Conservation (phyloP, 1,139 yeast species). For the Nakaseomyces sp. region DNA sequence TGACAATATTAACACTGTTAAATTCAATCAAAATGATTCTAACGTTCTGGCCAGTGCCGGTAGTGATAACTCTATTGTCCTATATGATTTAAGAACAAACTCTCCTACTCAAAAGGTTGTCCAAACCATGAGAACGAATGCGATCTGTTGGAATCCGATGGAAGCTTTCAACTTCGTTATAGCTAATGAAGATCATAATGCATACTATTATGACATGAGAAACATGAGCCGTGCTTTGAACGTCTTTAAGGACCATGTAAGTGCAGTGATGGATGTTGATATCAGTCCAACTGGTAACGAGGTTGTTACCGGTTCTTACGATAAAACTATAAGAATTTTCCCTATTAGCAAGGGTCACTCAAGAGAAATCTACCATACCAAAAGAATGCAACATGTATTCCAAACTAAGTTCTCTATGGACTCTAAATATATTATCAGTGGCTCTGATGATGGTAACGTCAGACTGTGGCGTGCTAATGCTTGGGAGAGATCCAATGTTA, state of each 20-base stretch:
- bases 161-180: constrained; percentile 91
- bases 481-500: constrained; percentile 71
- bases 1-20: constrained; percentile 73
- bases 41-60: constrained; percentile 87
- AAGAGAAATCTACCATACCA: constrained; percentile 90
- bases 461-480: constrained; percentile 89
- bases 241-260: constrained; percentile 90
- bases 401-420: constrained; percentile 81
- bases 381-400: constrained; percentile 93
- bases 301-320: constrained; percentile 90
- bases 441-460: constrained; percentile 93
- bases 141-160: constrained; percentile 95
- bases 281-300: constrained; percentile 97
- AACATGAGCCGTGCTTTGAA: constrained; percentile 70
- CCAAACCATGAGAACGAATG: constrained; percentile 73
- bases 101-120: constrained; percentile 88
- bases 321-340: constrained; percentile 79
- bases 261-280: constrained; percentile 91
- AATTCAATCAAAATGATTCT: constrained; percentile 85
- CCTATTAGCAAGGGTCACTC: constrained; percentile 78
- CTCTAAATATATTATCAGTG: constrained; percentile 74
- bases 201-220: constrained; percentile 94
- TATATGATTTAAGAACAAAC: constrained; percentile 88
- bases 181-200: constrained; percentile 92
- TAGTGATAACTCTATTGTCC: constrained; percentile 78